A percentile compares a stretch with the other conserved stretches of the same genome.
These are phyloP conservation scores for Aspergillus fijiensis DNA, from an alignment of 2,329 filamentous ascomycete species.

Conservation along the genomic window DNA sequence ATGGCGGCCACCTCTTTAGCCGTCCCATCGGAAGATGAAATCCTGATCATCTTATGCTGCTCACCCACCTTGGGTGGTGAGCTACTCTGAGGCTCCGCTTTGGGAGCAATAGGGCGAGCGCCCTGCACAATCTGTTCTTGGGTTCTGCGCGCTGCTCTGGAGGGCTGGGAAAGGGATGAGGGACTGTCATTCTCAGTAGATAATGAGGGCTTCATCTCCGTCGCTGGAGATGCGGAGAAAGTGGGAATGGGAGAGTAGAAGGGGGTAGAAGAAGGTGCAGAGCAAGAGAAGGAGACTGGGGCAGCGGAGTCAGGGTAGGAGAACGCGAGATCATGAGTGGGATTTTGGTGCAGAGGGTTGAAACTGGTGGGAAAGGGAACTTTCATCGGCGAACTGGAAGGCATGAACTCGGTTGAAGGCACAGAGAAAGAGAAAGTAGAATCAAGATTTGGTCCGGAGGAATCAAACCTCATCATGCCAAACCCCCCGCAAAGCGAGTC, in stretches of 20 bases:
- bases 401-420: conserved; percentile 28
- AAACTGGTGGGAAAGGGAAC: conserved; percentile 27
- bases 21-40: conserved; percentile 53
- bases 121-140: conserved; percentile 51
- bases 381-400: conserved; percentile 32
- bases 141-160: conserved; percentile 48
- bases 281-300: conserved; percentile 36
- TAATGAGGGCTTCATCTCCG: conserved; percentile 53
- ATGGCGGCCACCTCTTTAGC: conserved; percentile 56
- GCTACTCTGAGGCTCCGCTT: conserved; percentile 38
- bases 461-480: conserved; percentile 47
- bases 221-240: conserved; percentile 40
- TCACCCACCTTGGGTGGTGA: conserved; percentile 33
- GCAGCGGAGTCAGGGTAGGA: conserved; percentile 31
- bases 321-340: conserved; percentile 28
- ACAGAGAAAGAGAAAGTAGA: conserved; percentile 29
- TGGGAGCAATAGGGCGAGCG: conserved; percentile 52
- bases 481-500: conserved; percentile 46
- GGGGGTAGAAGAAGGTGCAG: conserved; percentile 36
- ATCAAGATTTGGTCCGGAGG: conserved; percentile 38
- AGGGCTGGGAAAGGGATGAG: conserved; percentile 45
- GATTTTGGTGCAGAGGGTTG: conserved; percentile 20
- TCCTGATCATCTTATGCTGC: conserved; percentile 52
- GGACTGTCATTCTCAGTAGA: conserved; percentile 47
- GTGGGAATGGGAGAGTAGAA: conserved; percentile 28